Conservation (phyloP, 2,329 filamentous ascomycete genomes). For the Talaromyces pinophilus region DNA sequence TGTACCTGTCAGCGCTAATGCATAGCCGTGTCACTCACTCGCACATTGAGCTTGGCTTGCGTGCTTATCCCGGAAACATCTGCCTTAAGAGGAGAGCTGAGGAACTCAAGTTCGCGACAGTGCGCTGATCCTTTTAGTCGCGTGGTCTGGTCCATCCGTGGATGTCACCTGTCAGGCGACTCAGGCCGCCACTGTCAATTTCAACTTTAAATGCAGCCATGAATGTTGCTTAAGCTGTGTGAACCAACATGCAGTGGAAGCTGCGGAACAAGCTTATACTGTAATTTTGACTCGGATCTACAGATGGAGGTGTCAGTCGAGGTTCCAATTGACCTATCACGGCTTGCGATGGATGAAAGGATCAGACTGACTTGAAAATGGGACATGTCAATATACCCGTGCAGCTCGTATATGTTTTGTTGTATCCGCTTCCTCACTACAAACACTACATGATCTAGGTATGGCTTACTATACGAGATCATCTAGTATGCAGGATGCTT, state of each 20-base stretch:
- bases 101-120: not conserved
- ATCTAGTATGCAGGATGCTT: not conserved
- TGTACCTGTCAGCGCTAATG: not conserved
- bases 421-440: not conserved
- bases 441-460: not conserved
- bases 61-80: not conserved
- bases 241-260: not conserved
- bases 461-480: not conserved
- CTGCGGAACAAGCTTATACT: not conserved
- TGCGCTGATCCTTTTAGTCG: not conserved
- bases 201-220: not conserved
- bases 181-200: not conserved
- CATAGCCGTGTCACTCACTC: not conserved
- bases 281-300: not conserved
- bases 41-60: not conserved
- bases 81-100: not conserved
- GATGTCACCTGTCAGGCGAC: not conserved
- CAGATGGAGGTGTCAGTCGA: not conserved
- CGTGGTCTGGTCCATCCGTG: not conserved
- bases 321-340: not conserved
- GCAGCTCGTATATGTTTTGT: not conserved
- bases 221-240: not conserved
- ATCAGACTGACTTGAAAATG: not conserved
- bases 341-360: not conserved
- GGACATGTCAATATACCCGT: not conserved